These are phyloP conservation scores for Diaporthe vaccinii DNA, from an alignment of 2,329 filamentous ascomycete genomes.

Conservation along the genomic window DNA sequence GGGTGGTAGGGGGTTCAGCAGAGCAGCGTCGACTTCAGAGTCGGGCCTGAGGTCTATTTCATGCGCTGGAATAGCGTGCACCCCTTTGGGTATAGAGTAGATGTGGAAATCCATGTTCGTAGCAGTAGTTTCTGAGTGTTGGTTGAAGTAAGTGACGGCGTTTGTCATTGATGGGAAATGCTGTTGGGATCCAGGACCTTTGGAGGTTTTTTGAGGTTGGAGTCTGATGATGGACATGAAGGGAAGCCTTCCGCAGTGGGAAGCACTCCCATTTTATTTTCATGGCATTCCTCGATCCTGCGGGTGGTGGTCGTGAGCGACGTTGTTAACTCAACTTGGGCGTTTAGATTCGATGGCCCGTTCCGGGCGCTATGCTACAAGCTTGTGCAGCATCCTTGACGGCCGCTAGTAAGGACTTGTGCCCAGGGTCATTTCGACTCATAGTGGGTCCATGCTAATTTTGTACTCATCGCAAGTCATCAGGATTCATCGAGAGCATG, in stretches of 20 bases:
- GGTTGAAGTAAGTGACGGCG: background rate
- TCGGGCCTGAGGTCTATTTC: slow-evolving; percentile 62
- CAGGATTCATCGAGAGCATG: background rate
- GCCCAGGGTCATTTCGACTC: slow-evolving; percentile 37
- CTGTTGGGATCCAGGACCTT: background rate
- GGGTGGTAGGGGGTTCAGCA: slow-evolving; percentile 56
- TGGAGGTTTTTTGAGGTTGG: too few relatives aligned
- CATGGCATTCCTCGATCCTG: background rate
- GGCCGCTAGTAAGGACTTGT: slow-evolving; percentile 2
- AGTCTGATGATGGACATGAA: background rate
- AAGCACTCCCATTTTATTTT: slow-evolving; percentile 1
- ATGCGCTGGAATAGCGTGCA: slow-evolving; percentile 55
- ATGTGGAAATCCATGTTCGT: slow-evolving; percentile 43
- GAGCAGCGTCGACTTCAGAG: slow-evolving; percentile 57
- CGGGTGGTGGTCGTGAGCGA: background rate
- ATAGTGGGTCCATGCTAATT: slow-evolving; percentile 14
- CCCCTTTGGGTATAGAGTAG: slow-evolving; percentile 55
- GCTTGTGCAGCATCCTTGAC: background rate
- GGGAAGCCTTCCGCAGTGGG: background rate
- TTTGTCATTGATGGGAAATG: slow-evolving; percentile 18
- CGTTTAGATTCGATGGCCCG: background rate
- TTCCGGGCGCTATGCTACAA: background rate
- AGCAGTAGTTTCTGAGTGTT: background rate
- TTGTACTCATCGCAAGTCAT: background rate
- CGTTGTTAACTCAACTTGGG: background rate